Evolutionary conservation across 2,329 filamentous ascomycete genomes (phyloP), one percentile per base, ranked within the genome.

Genomic region (Apiospora marii): DNA sequence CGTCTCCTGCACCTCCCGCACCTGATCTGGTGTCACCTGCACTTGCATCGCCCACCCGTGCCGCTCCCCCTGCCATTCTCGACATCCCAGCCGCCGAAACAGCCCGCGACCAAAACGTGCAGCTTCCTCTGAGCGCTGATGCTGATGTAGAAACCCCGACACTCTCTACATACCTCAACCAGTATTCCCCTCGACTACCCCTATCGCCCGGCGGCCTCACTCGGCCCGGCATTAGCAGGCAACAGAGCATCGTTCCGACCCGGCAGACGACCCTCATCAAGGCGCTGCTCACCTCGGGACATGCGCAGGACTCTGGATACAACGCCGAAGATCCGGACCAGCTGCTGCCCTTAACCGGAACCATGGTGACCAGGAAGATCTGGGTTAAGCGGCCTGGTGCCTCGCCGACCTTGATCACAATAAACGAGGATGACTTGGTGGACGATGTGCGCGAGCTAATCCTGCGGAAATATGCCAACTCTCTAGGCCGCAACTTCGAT

Each of bases 381-480:
- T 99, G 96, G 96, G 96, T 98, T 80, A 96, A 93, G 86, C 90
- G 96, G 78, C 93, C 93, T 27, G 89, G 92, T 75, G 93, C 92
- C 73, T 98, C 96, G 72, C 91, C 96, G 51, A 99, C 96, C 19
- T 87, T 96, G 78, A 92, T 99, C 71, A 91, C 92, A 74, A 93
- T 97, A 78, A 88, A 91, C 77, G 93, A 97, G 79, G 94, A 97
- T 78, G 95, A 98, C 80, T 85, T 98, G 77, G 95, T 98, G 72
- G 96, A 99, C 82, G 96, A 98, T 83, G 92, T 98, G 74, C 93
- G 96, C 77, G 96, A 98, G 77, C 91, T 94, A 87, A 96, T 98
- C 72, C 85, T 98, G 77, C 91, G 91, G 79, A 98, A 98, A 85
- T 99, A 98, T 82, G 91, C 92, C 77, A 98, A 99, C 83, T 97